Conservation (phyloP, 805 yeast genomes). For the Blastobotrys peoriensis region DNA sequence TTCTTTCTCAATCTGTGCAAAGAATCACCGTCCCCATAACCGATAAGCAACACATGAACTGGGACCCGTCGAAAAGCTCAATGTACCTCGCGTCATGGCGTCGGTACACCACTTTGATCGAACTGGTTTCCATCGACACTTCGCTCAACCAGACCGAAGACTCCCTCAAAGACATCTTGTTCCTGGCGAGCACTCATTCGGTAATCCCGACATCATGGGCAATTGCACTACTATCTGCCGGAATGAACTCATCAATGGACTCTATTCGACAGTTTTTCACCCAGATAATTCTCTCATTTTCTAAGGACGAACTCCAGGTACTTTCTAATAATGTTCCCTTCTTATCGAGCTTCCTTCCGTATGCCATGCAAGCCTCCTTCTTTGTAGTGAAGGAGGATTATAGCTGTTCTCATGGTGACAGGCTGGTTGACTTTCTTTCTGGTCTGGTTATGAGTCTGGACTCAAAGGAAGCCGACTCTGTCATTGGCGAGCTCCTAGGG, state of each 20-base stretch:
- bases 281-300: constrained; percentile 49
- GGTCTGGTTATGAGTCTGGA: constrained; percentile 31
- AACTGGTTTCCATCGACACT: constrained; percentile 77
- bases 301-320: constrained; percentile 39
- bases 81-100: constrained; percentile 54
- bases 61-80: constrained; percentile 34
- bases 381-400: constrained; percentile 36
- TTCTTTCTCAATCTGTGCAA: constrained; percentile 56
- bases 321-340: constrained; percentile 40
- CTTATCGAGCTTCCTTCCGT: constrained; percentile 47
- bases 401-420: constrained; percentile 54
- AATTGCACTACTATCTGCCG: constrained; percentile 64
- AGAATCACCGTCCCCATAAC: constrained; percentile 24
- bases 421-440: constrained; percentile 41
- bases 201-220: constrained; percentile 66
- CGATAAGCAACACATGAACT: constrained; percentile 37
- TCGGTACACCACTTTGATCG: constrained; percentile 65
- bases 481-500: constrained; percentile 34
- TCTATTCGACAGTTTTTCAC: constrained; percentile 62
- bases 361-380: constrained; percentile 57
- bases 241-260: constrained; percentile 70
- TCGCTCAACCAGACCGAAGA: constrained; percentile 82
- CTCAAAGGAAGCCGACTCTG: constrained; percentile 24
- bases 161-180: constrained; percentile 56
- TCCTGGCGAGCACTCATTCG: constrained; percentile 44